A percentile compares a stretch with the other conserved stretches of the same genome.
Conservation (phyloP, 179 eudicot species). For the Heliamphora pulchella region DNA sequence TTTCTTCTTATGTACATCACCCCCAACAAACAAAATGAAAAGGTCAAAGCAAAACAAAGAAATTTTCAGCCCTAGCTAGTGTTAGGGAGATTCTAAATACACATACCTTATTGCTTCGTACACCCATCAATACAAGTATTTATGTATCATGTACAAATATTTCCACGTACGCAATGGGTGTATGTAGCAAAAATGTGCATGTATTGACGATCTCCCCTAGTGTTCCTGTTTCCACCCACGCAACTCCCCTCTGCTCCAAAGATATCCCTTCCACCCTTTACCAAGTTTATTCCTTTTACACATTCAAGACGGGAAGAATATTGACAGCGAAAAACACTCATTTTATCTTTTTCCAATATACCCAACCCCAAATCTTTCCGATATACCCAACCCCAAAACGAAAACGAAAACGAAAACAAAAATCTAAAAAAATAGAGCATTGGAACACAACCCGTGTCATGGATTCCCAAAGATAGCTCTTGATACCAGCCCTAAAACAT, state of each 20-base stretch:
- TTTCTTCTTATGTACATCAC: slow-evolving; percentile 22
- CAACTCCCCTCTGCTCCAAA: neutral
- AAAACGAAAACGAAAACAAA: neutral
- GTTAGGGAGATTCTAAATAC: too few relatives aligned
- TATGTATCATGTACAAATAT: too few relatives aligned
- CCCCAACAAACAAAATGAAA: slow-evolving; percentile 19
- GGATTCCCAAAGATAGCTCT: neutral
- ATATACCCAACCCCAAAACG: slow-evolving; percentile 3
- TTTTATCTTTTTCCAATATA: slow-evolving; percentile 1
- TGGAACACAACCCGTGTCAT: neutral
- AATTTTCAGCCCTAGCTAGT: slow-evolving; percentile 6
- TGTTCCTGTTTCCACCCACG: too few relatives aligned
- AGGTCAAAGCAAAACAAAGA: neutral
- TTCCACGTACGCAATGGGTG: too few relatives aligned
- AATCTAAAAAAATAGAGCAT: neutral
- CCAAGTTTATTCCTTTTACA: slow-evolving; percentile 15
- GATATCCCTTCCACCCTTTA: neutral
- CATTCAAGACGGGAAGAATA: slow-evolving; percentile 1
- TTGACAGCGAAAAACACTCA: slow-evolving; percentile 16
- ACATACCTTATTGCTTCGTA: too few relatives aligned
- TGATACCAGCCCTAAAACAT: slow-evolving; percentile 1
- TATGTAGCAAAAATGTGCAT: too few relatives aligned
- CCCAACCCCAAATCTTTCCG: slow-evolving; percentile 10
- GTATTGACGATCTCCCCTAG: too few relatives aligned
- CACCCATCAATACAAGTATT: too few relatives aligned